Percentiles rank a stretch among this genome's conserved stretches.
Conservation (phyloP, 768 basidiomycete species). For the Boletus edulis region DNA sequence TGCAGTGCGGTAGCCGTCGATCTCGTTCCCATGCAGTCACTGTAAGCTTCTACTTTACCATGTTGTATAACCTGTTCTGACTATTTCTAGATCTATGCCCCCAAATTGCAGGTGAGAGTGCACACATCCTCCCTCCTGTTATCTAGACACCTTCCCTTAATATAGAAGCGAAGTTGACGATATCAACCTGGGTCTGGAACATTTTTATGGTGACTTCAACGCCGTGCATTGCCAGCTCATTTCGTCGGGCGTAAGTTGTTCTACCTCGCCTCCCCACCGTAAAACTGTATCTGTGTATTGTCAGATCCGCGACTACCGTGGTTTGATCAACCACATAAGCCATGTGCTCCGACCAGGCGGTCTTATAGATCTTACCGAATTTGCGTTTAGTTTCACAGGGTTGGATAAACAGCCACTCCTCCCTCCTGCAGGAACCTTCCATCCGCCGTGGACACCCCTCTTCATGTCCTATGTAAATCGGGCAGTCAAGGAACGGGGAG, state of each 20-base stretch:
- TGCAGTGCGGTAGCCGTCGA: slow-evolving; percentile 72
- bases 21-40: slow-evolving; percentile 73
- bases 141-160: slow-evolving; percentile 3
- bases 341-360: slow-evolving; percentile 70
- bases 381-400: slow-evolving; percentile 66
- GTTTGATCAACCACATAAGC: slow-evolving; percentile 63
- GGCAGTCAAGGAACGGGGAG: slow-evolving; percentile 57
- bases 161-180: slow-evolving; percentile 80
- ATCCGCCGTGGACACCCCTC: slow-evolving; percentile 57
- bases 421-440: slow-evolving; percentile 40
- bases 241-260: slow-evolving; percentile 63
- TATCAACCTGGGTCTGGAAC: slow-evolving; percentile 80
- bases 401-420: slow-evolving; percentile 42
- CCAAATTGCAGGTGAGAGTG: slow-evolving; percentile 59
- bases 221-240: slow-evolving; percentile 73
- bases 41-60: slow-evolving; percentile 41
- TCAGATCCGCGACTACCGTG: slow-evolving; percentile 67
- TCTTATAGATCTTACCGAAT: slow-evolving; percentile 64
- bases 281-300: slow-evolving; percentile 13
- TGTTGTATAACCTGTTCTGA: slow-evolving; percentile 17
- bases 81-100: slow-evolving; percentile 54
- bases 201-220: slow-evolving; percentile 77
- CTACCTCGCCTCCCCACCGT: slow-evolving; percentile 5
- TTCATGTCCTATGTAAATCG: slow-evolving; percentile 57
- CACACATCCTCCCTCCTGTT: slow-evolving; percentile 1